A percentile compares a stretch with the other conserved stretches of the same genome.
Conservation (phyloP, 192 early-diverging fungal species). For the Coemansia sp. region DNA sequence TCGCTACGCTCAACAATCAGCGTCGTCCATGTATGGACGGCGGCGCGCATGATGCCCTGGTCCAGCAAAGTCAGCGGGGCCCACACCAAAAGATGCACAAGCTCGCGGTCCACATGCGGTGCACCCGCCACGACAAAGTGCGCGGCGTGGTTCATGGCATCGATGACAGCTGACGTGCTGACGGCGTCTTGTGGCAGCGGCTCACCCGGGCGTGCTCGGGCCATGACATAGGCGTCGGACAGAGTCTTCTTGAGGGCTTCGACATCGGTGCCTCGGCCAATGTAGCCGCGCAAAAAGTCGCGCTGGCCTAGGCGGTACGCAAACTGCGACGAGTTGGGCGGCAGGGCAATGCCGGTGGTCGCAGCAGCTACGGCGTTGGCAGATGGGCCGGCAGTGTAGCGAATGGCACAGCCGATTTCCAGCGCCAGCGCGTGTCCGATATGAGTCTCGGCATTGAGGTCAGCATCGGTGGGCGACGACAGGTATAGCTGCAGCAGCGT, state of each 20-base stretch:
- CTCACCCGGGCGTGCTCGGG: slow-evolving; percentile 19
- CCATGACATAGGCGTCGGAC: slow-evolving; percentile 17
- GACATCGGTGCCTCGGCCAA: slow-evolving; percentile 18
- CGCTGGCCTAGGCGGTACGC: slow-evolving; percentile 29
- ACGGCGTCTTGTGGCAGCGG: slow-evolving; percentile 10
- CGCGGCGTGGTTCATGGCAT: slow-evolving; percentile 25
- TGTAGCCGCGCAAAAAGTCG: slow-evolving; percentile 31
- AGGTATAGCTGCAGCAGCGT: slow-evolving; percentile 65
- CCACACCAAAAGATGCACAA: slow-evolving; percentile 78
- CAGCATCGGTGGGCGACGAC: slow-evolving; percentile 54
- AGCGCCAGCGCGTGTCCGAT: slow-evolving; percentile 68
- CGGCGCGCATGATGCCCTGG: slow-evolving; percentile 70
- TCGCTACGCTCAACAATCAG: slow-evolving; percentile 72
- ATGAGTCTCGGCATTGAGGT: slow-evolving; percentile 55
- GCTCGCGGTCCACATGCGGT: slow-evolving; percentile 38
- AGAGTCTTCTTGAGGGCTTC: slow-evolving; percentile 25
- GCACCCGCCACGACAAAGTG: slow-evolving; percentile 17
- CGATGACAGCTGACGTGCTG: slow-evolving; percentile 5
- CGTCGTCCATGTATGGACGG: slow-evolving; percentile 86
- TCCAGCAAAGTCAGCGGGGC: slow-evolving; percentile 79
- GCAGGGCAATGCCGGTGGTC: slow-evolving; percentile 3
- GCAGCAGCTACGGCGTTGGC: slow-evolving; percentile 2
- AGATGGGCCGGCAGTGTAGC: slow-evolving; percentile 7
- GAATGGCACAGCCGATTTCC: slow-evolving; percentile 48
- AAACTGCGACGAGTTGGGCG: slow-evolving; percentile 39